Evolutionary conservation across 179 eudicot species (phyloP), one percentile per base, ranked within the genome.

Genomic region (Actinidia polygama): DNA sequence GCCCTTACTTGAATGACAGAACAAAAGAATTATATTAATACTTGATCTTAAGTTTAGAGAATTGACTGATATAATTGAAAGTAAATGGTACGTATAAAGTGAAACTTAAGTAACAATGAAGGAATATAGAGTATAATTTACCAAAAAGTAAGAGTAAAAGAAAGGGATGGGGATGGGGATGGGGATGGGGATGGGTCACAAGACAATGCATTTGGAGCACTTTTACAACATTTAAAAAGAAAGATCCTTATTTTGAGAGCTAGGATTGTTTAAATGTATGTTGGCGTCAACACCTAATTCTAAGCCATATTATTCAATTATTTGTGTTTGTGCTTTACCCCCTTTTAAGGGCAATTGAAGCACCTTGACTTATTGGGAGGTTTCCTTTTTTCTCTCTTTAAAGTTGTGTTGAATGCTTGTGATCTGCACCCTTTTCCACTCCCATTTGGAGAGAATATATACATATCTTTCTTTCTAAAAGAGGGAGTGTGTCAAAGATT

Each of bases 321-420:
- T 16, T 26, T 69, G 84, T 83, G 49, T 73, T 30, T 68, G 85
- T 79, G 85, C 76, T 83, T 70, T 64, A 66, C 57, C 82, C 88
- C 57, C 67, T 80, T 84, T 83, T 53, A 24, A 46, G 79, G 86
- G 82, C 82, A 71, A 77, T 53, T 75, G 36, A 55, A 83, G 79
- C 85, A 71, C 78, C 81, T 83, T 76, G 66, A 84, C 83, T 84
- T 75, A 77, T 30, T 1, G 36, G 30, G 77, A 12, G 63, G 8
- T 15, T 26, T 0, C 4, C 7, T 76, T 76, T 30, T 30, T 16
- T 30, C 2, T 66, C 11, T 66, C 36, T 44, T 1, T 47, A 49
- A 63, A 53, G 81, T 63, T 24, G 24, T 49, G 16, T 49, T 24
- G 57, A 61, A 12, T 23, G 36, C 80, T 53, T 63, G 80, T 53